phyloP scores from a whole-genome alignment of 169 alveolate genomes.

The Plasmodium adleri region DNA sequence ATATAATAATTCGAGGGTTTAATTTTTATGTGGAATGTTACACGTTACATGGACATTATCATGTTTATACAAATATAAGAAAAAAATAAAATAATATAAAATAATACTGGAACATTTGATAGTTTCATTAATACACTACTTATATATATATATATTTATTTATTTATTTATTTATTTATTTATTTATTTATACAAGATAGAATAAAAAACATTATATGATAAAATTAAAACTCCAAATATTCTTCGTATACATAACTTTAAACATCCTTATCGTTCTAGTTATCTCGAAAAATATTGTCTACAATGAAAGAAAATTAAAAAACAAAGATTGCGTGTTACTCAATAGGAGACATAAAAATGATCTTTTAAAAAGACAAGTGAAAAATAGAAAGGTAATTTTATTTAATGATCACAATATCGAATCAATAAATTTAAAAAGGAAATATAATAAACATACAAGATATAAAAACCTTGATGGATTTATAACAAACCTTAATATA shows the following conservation, averaged over 20 bases:
- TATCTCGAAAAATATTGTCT: background rate
- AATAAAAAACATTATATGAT: constrained; percentile 4
- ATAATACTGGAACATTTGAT: too few relatives aligned
- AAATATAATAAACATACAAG: too few relatives aligned
- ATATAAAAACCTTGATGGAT: background rate
- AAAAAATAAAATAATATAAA: too few relatives aligned
- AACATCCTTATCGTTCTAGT: background rate
- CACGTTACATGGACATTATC: too few relatives aligned
- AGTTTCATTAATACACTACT: too few relatives aligned
- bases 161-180: background rate
- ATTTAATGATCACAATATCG: too few relatives aligned
- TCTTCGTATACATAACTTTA: background rate
- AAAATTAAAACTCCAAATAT: background rate
- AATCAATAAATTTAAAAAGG: too few relatives aligned
- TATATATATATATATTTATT: background rate
- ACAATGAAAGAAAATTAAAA: constrained; percentile 13
- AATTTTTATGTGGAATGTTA: too few relatives aligned
- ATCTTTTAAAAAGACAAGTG: background rate
- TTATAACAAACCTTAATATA: background rate
- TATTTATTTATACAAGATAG: background rate
- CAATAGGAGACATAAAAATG: background rate
- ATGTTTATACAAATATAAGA: too few relatives aligned
- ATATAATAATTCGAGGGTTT: too few relatives aligned
- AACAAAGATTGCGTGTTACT: background rate
- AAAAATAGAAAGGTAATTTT: background rate